Percentiles rank a stretch among this genome's conserved stretches.
Conservation (phyloP, 1,139 yeast genomes). For the Pichia norvegensis region DNA sequence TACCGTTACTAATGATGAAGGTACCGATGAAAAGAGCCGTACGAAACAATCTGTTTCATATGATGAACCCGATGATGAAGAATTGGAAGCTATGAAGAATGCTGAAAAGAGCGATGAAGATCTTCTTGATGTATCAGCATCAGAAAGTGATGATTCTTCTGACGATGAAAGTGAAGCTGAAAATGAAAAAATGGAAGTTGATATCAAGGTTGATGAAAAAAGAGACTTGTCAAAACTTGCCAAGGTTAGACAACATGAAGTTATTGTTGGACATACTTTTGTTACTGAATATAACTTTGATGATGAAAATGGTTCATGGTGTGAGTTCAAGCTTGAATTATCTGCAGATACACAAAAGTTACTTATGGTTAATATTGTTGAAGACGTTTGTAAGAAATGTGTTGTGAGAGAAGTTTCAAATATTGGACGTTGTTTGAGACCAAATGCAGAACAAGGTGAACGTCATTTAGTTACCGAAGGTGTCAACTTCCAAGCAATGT, state of each 20-base stretch:
- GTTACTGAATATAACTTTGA: slow-evolving; percentile 82
- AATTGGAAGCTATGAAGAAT: slow-evolving; percentile 74
- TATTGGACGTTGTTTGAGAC: slow-evolving; percentile 91
- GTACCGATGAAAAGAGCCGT: slow-evolving; percentile 54
- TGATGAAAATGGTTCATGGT: slow-evolving; percentile 84
- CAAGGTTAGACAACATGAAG: slow-evolving; percentile 77
- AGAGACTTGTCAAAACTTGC: slow-evolving; percentile 48
- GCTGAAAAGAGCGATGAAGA: slow-evolving; percentile 72
- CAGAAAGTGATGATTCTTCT: slow-evolving; percentile 34
- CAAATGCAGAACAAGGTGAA: slow-evolving; percentile 56
- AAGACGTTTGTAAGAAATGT: slow-evolving; percentile 80
- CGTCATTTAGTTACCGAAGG: slow-evolving; percentile 92
- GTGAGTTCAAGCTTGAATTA: slow-evolving; percentile 78
- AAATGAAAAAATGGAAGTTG: slow-evolving; percentile 17
- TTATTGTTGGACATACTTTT: slow-evolving; percentile 62
- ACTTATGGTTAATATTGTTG: slow-evolving; percentile 95
- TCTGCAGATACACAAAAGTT: slow-evolving; percentile 85
- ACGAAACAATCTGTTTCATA: slow-evolving; percentile 85
- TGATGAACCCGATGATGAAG: slow-evolving; percentile 93
- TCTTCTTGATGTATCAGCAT: slow-evolving; percentile 34
- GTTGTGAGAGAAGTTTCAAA: slow-evolving; percentile 90
- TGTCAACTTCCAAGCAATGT: slow-evolving; percentile 94
- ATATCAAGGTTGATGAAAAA: slow-evolving; percentile 6
- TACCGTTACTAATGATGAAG: slow-evolving; percentile 44
- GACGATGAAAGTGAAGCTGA: slow-evolving; percentile 31